Evolutionary conservation across 2,329 filamentous ascomycete species (phyloP).

Genomic region (Fusarium citri): DNA sequence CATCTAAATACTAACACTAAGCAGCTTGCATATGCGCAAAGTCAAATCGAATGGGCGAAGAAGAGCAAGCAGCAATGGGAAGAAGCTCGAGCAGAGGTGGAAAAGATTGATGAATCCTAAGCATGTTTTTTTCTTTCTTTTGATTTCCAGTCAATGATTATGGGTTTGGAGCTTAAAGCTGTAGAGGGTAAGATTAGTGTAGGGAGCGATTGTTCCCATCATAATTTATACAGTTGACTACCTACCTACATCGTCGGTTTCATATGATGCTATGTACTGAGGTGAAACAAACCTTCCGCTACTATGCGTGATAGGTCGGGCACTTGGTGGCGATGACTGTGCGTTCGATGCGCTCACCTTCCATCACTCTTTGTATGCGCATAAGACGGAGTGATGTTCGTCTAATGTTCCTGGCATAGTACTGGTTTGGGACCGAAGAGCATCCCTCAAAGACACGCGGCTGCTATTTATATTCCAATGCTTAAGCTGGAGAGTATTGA

Average conservation of each 20-base stretch:
- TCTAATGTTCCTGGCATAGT: neutral
- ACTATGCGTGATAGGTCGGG: neutral
- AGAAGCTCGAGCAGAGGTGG: constrained; percentile 86
- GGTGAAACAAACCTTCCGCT: neutral
- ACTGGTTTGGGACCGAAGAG: neutral
- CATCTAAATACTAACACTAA: constrained; percentile 33
- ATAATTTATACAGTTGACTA: constrained; percentile 33
- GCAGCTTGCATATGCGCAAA: constrained; percentile 90
- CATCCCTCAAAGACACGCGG: neutral
- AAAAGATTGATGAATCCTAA: constrained; percentile 80
- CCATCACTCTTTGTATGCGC: neutral
- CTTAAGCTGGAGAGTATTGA: no score
- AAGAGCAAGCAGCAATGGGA: constrained; percentile 93
- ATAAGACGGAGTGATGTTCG: neutral
- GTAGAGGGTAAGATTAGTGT: constrained; percentile 17
- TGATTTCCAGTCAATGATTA: constrained; percentile 4
- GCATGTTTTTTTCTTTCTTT: neutral
- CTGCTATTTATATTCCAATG: neutral
- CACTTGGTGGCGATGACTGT: neutral
- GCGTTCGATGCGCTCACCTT: neutral
- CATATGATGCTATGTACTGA: neutral
- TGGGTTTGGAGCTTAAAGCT: constrained; percentile 12
- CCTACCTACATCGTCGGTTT: constrained; percentile 10
- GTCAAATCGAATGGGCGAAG: constrained; percentile 93
- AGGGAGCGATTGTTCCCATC: constrained; percentile 22